Evolutionary conservation across 805 yeast genomes (phyloP), one percentile per base, ranked within the genome.

Genomic region (Candida rishiriensis): DNA sequence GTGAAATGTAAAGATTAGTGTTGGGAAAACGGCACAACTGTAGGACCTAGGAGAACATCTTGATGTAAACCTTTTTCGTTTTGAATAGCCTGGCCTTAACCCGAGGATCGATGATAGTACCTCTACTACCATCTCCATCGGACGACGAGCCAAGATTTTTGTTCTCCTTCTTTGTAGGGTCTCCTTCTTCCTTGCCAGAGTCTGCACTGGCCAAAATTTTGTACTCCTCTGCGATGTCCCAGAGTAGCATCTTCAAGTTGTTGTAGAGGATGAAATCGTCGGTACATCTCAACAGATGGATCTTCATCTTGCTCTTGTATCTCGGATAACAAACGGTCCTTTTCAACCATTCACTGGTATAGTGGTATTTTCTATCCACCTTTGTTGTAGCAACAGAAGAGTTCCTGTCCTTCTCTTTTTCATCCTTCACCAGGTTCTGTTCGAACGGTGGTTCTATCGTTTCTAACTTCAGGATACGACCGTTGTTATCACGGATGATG

Each of bases 301-400:
- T 54, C 49, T 69, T 70, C 75, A 71, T 71, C 29, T 66, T 68
- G 38, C 71, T 60, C 44, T 71, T 71, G 47, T 71, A 71, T 26
- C 76, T 55, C 38, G 76, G 76, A 43, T 61, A 68, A 34, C 75
- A 71, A 35, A 71, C 60, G 37, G 61, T 55, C 34, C 59, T 57
- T 47, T 71, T 71, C 14, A 71, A 51, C 70, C 69, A 66, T 40
- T 62, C 69, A 26, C 64, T 48, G 2, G 56, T 51, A 37, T 56
- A 58, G 13, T 43, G 43, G 5, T 32, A 38, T 8, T 46, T 51
- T 14, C n/a, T 39, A 6, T 15, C 18, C 31, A n/a, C n/a, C n/a
- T 10, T 38, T 10, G 10, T 38, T 12, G 28, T 11, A 13, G 30
- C 10, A 13, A 11, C 12, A 13, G 29, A 35, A 17, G 18, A 10